Base-by-base conservation (phyloP, 179 eudicot genomes). In the Spinacia oleracea region DNA sequence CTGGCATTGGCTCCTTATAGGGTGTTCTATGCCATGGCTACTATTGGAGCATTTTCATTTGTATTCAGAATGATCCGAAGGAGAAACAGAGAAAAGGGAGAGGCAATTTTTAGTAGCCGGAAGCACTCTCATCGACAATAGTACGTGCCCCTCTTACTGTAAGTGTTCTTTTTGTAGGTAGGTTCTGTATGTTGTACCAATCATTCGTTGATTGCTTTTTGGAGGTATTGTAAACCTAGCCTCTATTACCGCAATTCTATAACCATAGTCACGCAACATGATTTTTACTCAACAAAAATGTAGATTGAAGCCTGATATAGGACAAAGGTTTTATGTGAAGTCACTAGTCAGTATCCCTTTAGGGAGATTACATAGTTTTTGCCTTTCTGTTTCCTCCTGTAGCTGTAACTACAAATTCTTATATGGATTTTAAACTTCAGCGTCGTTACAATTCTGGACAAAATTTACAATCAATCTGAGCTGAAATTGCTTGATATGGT, bases 61-160 rank as follows among this genome's bases (percentile, higher is more conserved):
- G 84, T 83, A 20, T 90, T 86, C 81, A 87, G 99, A 78, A 81
- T 92, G 62, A 85, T 91, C 45, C 91, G 86, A 77, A 88, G 87
- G 81, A 89, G 89, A 82, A 89, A 87, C 66, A 84, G 89, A 81
- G 89, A 86, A 84, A 89, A 84, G 55, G 97, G 98, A 58, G 97
- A 93, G 83, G 73, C 84, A 3, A 87, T 82, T 79, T 85, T 86
- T 84, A 85, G 81, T 80, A 87, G 85, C 81, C 85, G 94, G 77
- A 96, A 92, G 79, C 99, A 89, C 87, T 92, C 92, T 68, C 99
- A 93, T 70, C 84, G 91, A 70, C 93, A 90, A 78, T 96, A 81
- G 77, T 35, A 5, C 38, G 77, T 35, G 8, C 38, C 31, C 48
- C 63, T 62, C 62, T 70, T 73, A 60, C 77, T 69, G 35, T 74